Conservation (phyloP, 164 flowering plant genomes). For the Magnolia kwangsiensis region DNA sequence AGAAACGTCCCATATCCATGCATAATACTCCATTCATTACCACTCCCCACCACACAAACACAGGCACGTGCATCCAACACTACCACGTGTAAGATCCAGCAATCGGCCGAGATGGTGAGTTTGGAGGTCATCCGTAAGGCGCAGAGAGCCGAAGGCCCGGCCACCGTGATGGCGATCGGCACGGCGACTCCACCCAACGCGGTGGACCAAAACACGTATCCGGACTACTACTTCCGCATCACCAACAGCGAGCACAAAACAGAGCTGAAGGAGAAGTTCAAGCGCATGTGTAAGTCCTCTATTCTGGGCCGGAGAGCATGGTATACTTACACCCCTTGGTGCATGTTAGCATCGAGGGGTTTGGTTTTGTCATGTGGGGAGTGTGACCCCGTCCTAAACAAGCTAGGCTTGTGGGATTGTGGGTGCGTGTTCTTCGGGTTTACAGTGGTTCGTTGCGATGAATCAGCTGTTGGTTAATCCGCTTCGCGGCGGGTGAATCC, state of each 20-base stretch:
- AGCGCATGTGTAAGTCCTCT: constrained; percentile 46
- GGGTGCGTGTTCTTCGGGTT: no score
- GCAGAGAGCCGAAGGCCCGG: constrained; percentile 44
- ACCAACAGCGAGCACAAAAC: constrained; percentile 47
- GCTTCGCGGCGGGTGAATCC: no score
- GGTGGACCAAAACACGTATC: constrained; percentile 39
- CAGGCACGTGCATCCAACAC: not conserved
- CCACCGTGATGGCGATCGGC: constrained; percentile 47
- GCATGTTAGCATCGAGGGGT: not conserved
- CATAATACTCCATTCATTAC: not conserved
- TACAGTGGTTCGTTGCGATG: no score
- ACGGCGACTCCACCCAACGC: constrained; percentile 40
- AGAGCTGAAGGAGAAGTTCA: constrained; percentile 46
- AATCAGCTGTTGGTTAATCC: no score
- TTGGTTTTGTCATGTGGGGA: not conserved
- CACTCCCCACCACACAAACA: not conserved
- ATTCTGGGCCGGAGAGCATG: not conserved
- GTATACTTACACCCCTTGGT: not conserved
- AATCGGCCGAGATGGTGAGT: constrained; percentile 21
- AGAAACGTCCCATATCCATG: not conserved
- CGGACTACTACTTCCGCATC: constrained; percentile 48
- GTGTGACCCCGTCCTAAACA: not conserved
- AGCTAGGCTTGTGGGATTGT: no score
- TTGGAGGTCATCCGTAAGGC: constrained; percentile 36
- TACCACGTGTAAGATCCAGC: not conserved